A percentile compares a stretch with the other conserved stretches of the same genome.
Conservation (phyloP, 306 rosid species). For the Mimosa pudica region DNA sequence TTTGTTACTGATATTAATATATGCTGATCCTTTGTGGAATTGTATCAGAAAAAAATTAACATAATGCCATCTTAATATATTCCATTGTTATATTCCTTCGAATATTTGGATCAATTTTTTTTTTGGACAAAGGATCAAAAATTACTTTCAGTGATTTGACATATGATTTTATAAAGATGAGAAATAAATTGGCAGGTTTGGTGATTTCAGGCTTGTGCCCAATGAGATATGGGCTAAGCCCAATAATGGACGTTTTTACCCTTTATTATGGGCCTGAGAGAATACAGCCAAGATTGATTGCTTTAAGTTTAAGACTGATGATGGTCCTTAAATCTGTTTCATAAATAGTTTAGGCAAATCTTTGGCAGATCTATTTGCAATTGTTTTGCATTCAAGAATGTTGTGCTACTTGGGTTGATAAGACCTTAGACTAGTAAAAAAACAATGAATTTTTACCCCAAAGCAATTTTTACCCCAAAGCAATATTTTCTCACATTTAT, state of each 20-base stretch:
- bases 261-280: too few relatives aligned
- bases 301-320: too few relatives aligned
- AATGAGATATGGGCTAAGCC: neutral
- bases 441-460: too few relatives aligned
- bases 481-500: neutral
- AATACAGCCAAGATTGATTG: too few relatives aligned
- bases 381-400: too few relatives aligned
- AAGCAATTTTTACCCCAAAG: neutral
- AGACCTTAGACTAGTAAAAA: neutral
- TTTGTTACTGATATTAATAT: neutral
- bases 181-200: neutral
- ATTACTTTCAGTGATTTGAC: neutral
- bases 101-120: neutral
- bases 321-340: too few relatives aligned
- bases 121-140: too few relatives aligned
- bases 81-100: neutral
- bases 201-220: neutral
- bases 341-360: neutral
- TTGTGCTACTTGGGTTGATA: too few relatives aligned
- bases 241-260: neutral
- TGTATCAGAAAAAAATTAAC: neutral
- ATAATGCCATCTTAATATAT: neutral
- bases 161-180: neutral
- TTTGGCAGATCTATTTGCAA: too few relatives aligned
- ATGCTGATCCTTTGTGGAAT: neutral